A percentile compares a stretch with the other conserved stretches of the same genome.
These are phyloP conservation scores for Phialemoniopsis sp. DNA, from an alignment of 2,329 filamentous ascomycete species.

Conservation along the genomic window DNA sequence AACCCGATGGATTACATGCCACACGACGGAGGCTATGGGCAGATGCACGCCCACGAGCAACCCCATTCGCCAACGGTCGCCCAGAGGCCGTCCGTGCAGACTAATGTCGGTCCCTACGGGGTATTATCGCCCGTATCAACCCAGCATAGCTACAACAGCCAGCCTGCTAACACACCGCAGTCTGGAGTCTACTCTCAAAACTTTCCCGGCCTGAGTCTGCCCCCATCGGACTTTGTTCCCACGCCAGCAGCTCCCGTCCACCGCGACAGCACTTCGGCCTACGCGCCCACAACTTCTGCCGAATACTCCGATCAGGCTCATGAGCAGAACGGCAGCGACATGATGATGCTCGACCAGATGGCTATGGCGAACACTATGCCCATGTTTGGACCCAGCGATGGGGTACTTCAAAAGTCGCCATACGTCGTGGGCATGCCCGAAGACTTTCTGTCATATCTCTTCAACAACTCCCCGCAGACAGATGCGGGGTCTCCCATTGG, in stretches of 20 bases:
- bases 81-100: slow-evolving; percentile 41
- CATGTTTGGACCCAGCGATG: slow-evolving; percentile 82
- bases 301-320: slow-evolving; percentile 43
- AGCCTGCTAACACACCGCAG: slow-evolving; percentile 40
- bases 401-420: slow-evolving; percentile 75
- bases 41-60: slow-evolving; percentile 21
- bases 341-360: slow-evolving; percentile 61
- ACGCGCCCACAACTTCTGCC: slow-evolving; percentile 28
- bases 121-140: slow-evolving; percentile 48
- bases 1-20: slow-evolving; percentile 40
- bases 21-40: slow-evolving; percentile 30
- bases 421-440: slow-evolving; percentile 80
- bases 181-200: slow-evolving; percentile 53
- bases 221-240: slow-evolving; percentile 51
- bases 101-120: slow-evolving; percentile 43
- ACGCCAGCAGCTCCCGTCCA: slow-evolving; percentile 28
- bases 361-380: slow-evolving; percentile 67
- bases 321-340: slow-evolving; percentile 40
- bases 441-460: slow-evolving; percentile 82
- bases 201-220: slow-evolving; percentile 59
- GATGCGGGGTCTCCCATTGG: slow-evolving; percentile 48
- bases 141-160: slow-evolving; percentile 43
- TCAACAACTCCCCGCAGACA: slow-evolving; percentile 60
- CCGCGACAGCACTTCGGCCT: slow-evolving; percentile 18
- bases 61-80: slow-evolving; percentile 34